Percentiles rank a stretch among this genome's conserved stretches.
phyloP scores from a whole-genome alignment of 768 basidiomycete genomes.

The Kwoniella heveanensis region DNA sequence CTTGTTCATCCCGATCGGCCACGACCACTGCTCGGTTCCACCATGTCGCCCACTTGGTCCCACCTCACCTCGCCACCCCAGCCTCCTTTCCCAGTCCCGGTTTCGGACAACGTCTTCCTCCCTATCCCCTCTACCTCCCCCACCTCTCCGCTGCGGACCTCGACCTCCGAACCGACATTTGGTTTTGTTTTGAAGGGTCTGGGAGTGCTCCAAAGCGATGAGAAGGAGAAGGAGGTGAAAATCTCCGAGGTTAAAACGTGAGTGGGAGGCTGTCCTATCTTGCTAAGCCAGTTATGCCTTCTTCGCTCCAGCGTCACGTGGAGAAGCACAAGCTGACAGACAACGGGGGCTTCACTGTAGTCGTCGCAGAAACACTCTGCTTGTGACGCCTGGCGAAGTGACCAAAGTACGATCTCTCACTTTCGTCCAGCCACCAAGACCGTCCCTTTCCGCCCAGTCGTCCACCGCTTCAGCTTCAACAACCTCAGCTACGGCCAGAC shows the following conservation, averaged over 20 bases:
- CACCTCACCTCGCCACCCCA: slow-evolving; percentile 21
- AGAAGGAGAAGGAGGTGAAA: slow-evolving; percentile 16
- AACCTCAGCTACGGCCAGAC: background rate
- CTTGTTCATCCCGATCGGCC: too few relatives aligned
- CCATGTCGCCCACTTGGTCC: slow-evolving; percentile 19
- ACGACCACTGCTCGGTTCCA: too few relatives aligned
- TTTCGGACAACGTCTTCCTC: slow-evolving; percentile 20
- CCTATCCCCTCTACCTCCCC: slow-evolving; percentile 4
- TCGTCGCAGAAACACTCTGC: slow-evolving; percentile 12
- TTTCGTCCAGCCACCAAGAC: background rate
- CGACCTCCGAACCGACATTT: slow-evolving; percentile 12
- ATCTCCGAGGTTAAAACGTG: slow-evolving; percentile 22
- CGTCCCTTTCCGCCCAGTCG: background rate
- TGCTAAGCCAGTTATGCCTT: too few relatives aligned
- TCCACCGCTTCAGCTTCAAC: background rate
- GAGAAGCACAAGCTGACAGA: background rate
- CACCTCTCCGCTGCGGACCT: slow-evolving; percentile 2
- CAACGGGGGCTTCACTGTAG: background rate
- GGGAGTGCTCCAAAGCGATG: slow-evolving; percentile 1
- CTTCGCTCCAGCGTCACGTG: too few relatives aligned
- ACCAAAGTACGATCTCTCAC: slow-evolving; percentile 5
- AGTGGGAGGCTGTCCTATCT: too few relatives aligned
- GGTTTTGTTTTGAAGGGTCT: slow-evolving; percentile 18
- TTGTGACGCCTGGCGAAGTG: slow-evolving; percentile 18
- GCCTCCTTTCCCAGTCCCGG: slow-evolving; percentile 19